Conservation (phyloP, 2,329 filamentous ascomycete species). For the Trichoderma breve region DNA sequence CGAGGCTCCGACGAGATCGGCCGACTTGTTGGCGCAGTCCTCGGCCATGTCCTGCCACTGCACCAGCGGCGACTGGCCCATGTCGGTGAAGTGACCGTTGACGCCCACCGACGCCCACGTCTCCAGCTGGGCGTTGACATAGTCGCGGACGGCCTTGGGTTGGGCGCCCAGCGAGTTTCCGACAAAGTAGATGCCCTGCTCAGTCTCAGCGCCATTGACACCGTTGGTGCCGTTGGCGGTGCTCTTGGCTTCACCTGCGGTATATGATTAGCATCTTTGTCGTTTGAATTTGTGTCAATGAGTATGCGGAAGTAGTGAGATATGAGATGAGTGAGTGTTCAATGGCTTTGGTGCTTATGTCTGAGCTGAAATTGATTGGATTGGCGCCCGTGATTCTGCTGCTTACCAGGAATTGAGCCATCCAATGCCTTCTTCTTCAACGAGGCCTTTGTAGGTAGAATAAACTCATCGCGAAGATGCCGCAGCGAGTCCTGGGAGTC, state of each 20-base stretch:
- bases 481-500: conserved; percentile 61
- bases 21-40: conserved; percentile 66
- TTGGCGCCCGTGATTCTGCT: not conserved
- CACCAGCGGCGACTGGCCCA: conserved; percentile 65
- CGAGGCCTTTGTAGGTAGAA: conserved; percentile 72
- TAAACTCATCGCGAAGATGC: conserved; percentile 66
- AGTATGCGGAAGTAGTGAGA: no score
- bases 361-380: not conserved
- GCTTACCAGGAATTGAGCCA: conserved; percentile 42
- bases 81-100: conserved; percentile 72
- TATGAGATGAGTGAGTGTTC: not conserved
- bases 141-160: conserved; percentile 63
- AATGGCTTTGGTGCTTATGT: not conserved
- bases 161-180: conserved; percentile 89
- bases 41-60: conserved; percentile 80
- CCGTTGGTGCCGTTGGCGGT: conserved; percentile 27
- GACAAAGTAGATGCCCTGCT: conserved; percentile 69
- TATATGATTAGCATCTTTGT: not conserved
- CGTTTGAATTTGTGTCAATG: not conserved
- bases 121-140: conserved; percentile 70
- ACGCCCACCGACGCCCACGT: conserved; percentile 86
- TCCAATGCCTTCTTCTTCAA: conserved; percentile 62
- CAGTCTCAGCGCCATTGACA: conserved; percentile 28
- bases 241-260: not conserved
- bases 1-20: conserved; percentile 71